Percentiles rank a stretch among this genome's conserved stretches.
These are phyloP conservation scores for Radiomyces spectabilis DNA, from an alignment of 192 early-diverging fungal species.

Conservation along the genomic window DNA sequence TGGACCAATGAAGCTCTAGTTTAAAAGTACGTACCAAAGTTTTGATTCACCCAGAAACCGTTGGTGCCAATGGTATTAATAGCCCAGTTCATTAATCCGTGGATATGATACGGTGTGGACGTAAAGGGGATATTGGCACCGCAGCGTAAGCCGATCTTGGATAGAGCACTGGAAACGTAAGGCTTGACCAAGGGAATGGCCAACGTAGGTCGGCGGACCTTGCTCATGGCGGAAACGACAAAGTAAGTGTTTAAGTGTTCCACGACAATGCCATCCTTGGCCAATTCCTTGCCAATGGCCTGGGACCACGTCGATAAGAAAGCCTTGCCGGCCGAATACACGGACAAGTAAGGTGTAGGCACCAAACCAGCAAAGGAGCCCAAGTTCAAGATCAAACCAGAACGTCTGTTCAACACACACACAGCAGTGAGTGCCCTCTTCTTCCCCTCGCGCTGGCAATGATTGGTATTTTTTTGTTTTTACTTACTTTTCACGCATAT, in stretches of 20 bases:
- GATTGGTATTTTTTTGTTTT: background rate
- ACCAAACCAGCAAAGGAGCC: conserved; percentile 86
- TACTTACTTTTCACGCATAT: conserved; percentile 61
- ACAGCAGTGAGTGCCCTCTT: no score
- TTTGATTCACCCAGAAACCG: conserved; percentile 50
- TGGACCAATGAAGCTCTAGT: background rate
- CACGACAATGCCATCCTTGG: conserved; percentile 64
- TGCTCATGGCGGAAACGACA: conserved; percentile 92
- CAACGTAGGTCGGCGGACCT: conserved; percentile 76
- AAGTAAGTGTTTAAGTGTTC: conserved; percentile 95
- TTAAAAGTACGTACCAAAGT: conserved; percentile 24
- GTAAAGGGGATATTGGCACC: conserved; percentile 55
- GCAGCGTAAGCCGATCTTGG: conserved; percentile 59
- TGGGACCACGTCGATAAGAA: conserved; percentile 88
- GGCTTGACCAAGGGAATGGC: conserved; percentile 72
- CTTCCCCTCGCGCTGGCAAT: no score
- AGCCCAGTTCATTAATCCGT: conserved; percentile 64
- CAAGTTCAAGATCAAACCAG: conserved; percentile 85
- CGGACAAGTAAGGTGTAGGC: conserved; percentile 76
- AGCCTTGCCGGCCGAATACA: conserved; percentile 91
- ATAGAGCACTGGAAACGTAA: conserved; percentile 69
- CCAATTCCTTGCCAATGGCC: conserved; percentile 78
- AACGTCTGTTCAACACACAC: conserved; percentile 35
- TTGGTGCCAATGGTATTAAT: conserved; percentile 54
- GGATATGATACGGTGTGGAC: conserved; percentile 59